Conservation (phyloP, 2,329 filamentous ascomycete species). For the Venturia effusa region DNA sequence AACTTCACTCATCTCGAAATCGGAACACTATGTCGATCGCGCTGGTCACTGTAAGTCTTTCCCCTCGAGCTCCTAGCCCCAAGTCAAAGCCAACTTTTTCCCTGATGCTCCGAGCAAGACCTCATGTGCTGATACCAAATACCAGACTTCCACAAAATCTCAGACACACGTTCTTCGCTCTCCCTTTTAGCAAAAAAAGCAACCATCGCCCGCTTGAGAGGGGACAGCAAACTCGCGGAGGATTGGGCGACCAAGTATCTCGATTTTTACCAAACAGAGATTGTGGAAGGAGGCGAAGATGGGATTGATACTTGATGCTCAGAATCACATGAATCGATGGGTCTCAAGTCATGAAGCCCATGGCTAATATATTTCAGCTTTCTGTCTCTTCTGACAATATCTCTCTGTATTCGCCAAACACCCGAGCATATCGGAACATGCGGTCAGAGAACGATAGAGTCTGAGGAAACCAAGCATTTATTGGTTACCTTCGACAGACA, state of each 20-base stretch:
- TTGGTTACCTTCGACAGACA: no score
- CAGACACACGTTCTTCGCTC: constrained; percentile 60
- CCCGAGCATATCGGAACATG: no score
- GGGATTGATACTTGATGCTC: neutral
- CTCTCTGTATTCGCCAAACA: no score
- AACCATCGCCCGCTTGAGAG: constrained; percentile 59
- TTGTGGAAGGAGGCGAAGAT: neutral
- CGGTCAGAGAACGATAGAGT: no score
- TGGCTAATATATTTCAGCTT: no score
- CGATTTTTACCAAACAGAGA: constrained; percentile 11
- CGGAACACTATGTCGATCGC: constrained; percentile 20
- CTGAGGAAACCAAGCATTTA: no score
- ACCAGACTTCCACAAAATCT: constrained; percentile 51
- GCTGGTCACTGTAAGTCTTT: constrained; percentile 14
- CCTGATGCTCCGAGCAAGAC: constrained; percentile 17
- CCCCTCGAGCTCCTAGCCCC: neutral
- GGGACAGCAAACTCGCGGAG: constrained; percentile 34
- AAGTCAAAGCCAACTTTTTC: neutral
- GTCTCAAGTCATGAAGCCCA: no score
- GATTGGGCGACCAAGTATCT: constrained; percentile 21
- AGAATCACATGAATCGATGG: neutral
- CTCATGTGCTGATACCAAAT: neutral
- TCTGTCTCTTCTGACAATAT: no score
- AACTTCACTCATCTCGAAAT: constrained; percentile 17
- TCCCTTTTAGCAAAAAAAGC: constrained; percentile 77